Base-by-base conservation (phyloP, 2,329 filamentous ascomycete species). In the Aspergillus clavatus region DNA sequence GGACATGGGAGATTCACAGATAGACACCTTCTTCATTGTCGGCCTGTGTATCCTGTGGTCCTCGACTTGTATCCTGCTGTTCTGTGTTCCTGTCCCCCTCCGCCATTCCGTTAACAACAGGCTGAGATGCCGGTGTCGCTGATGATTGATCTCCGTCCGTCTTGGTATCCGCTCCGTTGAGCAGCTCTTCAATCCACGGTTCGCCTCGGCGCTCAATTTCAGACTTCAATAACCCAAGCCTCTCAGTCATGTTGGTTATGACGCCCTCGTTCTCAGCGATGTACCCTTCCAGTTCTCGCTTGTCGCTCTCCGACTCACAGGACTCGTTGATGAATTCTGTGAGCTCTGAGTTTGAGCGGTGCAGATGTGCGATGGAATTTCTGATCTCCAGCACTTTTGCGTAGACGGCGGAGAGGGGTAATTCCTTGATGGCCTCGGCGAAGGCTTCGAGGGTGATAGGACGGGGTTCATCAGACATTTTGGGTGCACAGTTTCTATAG, bases 301-400 rank as follows among this genome's bases (percentile, higher is more conserved):
- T 61, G 1, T 68, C 66, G 21, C 80, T 75, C 26, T 75, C 73
- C 51, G 77, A 79, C 28, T 81, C 78, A 37, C 61, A 63, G 41
- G 59, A 59, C 29, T 83, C 65, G 23, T 58, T 47, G 19, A 73
- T 58, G 55, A 75, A 82, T 5, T 72, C 68, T 39, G 74, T 67
- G 40, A 83, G 72, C 55, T 82, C 75, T 31, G 64, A 61, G 60
- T 84, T 84, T 10, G 77, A 81, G 38, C 70, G 69, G 36, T 73
- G 66, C 22, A 84, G 75, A 55, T 84, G 81, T 2, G 68, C 61
- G 56, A 83, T 78, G 46, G 73, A 78, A 67, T 83, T 84, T 35
- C 69, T 70, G 7, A 84, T 70, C 57, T 84, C 81, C 46, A 75
- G 72, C 45, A 76, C 76, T 71, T 83, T 84, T 59, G 72, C 69